Evolutionary conservation across 179 eudicot genomes (phyloP).

Genomic region (Spergularia azorica): DNA sequence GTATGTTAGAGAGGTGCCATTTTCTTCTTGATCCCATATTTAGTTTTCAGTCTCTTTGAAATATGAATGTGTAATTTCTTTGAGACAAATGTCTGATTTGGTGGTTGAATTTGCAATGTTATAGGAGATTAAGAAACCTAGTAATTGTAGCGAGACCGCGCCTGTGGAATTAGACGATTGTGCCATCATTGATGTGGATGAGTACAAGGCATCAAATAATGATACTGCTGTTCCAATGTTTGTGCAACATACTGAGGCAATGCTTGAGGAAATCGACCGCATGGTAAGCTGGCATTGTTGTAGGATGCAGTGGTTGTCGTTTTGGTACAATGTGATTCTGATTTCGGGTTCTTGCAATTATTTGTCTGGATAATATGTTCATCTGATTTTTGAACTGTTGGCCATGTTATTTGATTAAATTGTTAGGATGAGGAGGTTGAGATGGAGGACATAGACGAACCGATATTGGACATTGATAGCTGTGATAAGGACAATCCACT

Average conservation of each 20-base stretch:
- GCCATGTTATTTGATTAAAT: background rate
- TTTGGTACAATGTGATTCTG: no score
- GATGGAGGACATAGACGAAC: slow-evolving; percentile 92
- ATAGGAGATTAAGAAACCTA: slow-evolving; percentile 47
- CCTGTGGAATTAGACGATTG: slow-evolving; percentile 37
- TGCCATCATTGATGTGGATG: slow-evolving; percentile 53
- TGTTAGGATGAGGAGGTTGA: slow-evolving; percentile 58
- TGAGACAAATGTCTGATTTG: slow-evolving; percentile 17
- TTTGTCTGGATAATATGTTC: no score
- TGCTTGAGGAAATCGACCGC: slow-evolving; percentile 77
- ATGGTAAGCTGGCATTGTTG: slow-evolving; percentile 51
- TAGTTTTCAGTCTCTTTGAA: background rate
- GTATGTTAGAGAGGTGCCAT: slow-evolving; percentile 34
- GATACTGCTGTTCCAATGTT: slow-evolving; percentile 63
- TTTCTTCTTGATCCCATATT: background rate
- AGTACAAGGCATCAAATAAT: slow-evolving; percentile 27
- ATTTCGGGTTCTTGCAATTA: no score
- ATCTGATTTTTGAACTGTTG: background rate
- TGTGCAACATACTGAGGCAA: slow-evolving; percentile 90
- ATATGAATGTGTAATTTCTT: background rate
- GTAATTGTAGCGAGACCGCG: slow-evolving; percentile 23
- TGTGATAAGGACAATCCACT: slow-evolving; percentile 64
- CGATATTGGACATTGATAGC: slow-evolving; percentile 67
- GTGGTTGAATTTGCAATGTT: slow-evolving; percentile 1
- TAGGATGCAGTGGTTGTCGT: no score